Base-by-base conservation (phyloP, 108 stramenopile genomes). In the Stephanodiscus triporus region DNA sequence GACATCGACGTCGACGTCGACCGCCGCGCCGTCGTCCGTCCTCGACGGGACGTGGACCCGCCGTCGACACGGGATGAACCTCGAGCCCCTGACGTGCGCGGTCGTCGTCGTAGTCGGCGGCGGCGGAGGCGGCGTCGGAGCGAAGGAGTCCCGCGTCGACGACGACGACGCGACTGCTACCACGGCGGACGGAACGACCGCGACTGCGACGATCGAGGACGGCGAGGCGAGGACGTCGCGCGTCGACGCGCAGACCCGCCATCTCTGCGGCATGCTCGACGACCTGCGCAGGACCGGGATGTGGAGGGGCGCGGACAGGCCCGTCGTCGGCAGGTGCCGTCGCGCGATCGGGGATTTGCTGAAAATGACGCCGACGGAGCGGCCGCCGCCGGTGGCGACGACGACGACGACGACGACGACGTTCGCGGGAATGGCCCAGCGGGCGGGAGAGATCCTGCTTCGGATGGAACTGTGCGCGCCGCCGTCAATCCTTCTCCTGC, bases 51-150 rank as follows among this genome's bases (percentile, higher is more conserved):
- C 20, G 4, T 79, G 78, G 78, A 17, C 29, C 45, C 50, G 60
- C 43, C 70, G 78, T 6, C 71, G 78, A 7, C 71, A 72, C 47
- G 78, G 78, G 36, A 79, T 72, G 78, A 79, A 79, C 55, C 55
- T 79, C 38, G 71, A 63, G 50, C 71, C 70, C 1, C 42, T 79
- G n/a, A 22, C 37, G 20, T 19, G 72, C 20, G 27, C 54, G 5
- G 22, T 9, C 56, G 48, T 37, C 29, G 34, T 37, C 14, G 37
- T 3, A 43, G 48, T 32, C 45, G n/a, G n/a, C n/a, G n/a, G n/a
- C n/a, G n/a, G n/a, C n/a, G n/a, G n/a, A n/a, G n/a, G n/a, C n/a
- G n/a, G n/a, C n/a, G n/a, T n/a, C n/a, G n/a, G n/a, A n/a, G n/a
- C n/a, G n/a, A n/a, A n/a, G n/a, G n/a, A n/a, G n/a, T n/a, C n/a